phyloP scores from a whole-genome alignment of 1,284 basidiomycete species.

The Sanguinoderma infundibulare region DNA sequence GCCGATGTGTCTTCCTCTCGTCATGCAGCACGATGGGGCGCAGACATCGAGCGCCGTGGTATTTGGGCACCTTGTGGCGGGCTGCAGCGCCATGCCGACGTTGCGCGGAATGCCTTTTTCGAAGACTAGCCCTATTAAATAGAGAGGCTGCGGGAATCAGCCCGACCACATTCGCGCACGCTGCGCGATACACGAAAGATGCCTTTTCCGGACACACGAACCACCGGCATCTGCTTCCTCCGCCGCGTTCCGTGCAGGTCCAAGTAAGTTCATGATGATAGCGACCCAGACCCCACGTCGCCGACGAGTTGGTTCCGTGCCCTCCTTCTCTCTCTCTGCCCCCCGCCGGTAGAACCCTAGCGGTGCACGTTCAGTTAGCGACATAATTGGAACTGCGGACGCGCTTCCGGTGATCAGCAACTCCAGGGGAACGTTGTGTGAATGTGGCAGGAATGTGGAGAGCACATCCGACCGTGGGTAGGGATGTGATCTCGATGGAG shows the following conservation, averaged over 20 bases:
- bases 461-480: background rate
- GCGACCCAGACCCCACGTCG: background rate
- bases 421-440: background rate
- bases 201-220: background rate
- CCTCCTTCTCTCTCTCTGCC: background rate
- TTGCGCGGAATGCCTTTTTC: background rate
- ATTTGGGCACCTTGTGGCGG: background rate
- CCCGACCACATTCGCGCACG: background rate
- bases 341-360: background rate
- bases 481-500: conserved; percentile 16
- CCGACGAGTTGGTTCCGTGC: background rate
- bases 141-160: background rate
- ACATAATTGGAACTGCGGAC: background rate
- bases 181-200: background rate
- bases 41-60: background rate
- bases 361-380: background rate
- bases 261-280: background rate
- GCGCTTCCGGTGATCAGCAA: background rate
- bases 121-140: background rate
- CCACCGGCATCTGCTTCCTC: background rate
- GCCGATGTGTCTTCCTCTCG: background rate
- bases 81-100: background rate
- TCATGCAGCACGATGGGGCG: background rate
- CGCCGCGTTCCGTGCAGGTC: background rate
- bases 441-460: no score